These are phyloP conservation scores for baker's yeast (Saccharomyces cerevisiae) DNA, from an alignment of 805 yeast species.

Conservation along the genomic window DNA sequence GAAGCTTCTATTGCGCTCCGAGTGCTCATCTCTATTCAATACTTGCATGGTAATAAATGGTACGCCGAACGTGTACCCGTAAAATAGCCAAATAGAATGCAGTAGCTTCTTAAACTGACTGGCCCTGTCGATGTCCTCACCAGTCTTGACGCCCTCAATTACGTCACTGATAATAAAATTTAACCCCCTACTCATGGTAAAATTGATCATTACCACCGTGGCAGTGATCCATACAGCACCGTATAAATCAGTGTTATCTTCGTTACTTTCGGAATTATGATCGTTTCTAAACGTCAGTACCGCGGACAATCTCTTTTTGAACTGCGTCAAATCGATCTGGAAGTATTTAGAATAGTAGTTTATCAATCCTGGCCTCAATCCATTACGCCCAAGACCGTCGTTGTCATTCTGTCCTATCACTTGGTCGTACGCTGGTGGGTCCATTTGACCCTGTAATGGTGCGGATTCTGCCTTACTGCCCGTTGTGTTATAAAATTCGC, in stretches of 20 bases:
- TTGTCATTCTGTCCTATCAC: not conserved
- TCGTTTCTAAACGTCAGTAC: conserved; percentile 17
- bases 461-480: not conserved
- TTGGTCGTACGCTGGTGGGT: conserved; percentile 8
- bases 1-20: conserved; percentile 2
- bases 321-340: conserved; percentile 11
- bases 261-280: conserved; percentile 19
- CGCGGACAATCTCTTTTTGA: conserved; percentile 9
- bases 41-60: conserved; percentile 49
- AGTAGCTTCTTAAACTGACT: conserved; percentile 56
- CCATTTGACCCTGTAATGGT: not conserved
- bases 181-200: conserved; percentile 66
- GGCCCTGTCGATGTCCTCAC: conserved; percentile 41
- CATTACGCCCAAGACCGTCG: not conserved
- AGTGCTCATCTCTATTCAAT: conserved; percentile 36
- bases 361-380: conserved; percentile 18
- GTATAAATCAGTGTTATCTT: conserved; percentile 54
- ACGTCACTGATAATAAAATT: conserved; percentile 52
- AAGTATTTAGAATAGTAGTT: conserved; percentile 23
- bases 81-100: conserved; percentile 60
- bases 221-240: conserved; percentile 91
- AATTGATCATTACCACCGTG: conserved; percentile 64
- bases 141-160: conserved; percentile 30
- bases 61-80: conserved; percentile 63
- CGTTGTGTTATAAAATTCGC: not conserved